These are phyloP conservation scores for Yamadazyma sp. DNA, from an alignment of 1,139 yeast genomes.

Conservation along the genomic window DNA sequence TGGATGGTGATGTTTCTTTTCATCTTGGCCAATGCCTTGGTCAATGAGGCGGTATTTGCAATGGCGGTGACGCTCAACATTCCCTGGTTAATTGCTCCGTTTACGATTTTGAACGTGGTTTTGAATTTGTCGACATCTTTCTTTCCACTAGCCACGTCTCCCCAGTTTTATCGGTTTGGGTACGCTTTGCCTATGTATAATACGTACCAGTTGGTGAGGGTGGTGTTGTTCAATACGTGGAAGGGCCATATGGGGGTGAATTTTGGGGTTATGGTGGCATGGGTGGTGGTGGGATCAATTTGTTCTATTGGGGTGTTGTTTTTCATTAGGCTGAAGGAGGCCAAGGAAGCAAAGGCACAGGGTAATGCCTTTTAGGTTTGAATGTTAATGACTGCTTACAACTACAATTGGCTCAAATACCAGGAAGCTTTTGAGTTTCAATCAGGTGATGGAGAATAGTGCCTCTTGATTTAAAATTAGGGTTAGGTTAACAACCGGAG, in stretches of 20 bases:
- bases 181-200: slow-evolving; percentile 67
- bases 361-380: not conserved
- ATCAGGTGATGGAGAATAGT: too few relatives aligned
- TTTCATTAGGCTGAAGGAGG: not conserved
- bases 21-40: slow-evolving; percentile 63
- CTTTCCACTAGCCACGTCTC: slow-evolving; percentile 54
- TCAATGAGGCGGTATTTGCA: slow-evolving; percentile 58
- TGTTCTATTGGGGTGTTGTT: slow-evolving; percentile 2
- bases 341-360: not conserved
- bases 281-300: slow-evolving; percentile 52
- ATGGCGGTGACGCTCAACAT: slow-evolving; percentile 46
- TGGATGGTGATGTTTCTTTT: slow-evolving; percentile 64
- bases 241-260: slow-evolving; percentile 58
- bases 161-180: slow-evolving; percentile 59
- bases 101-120: slow-evolving; percentile 64
- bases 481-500: too few relatives aligned
- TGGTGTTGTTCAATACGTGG: slow-evolving; percentile 56
- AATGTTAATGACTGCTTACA: not conserved
- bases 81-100: slow-evolving; percentile 51
- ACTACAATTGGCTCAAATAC: too few relatives aligned
- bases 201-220: slow-evolving; percentile 54
- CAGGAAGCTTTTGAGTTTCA: too few relatives aligned
- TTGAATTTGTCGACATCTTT: slow-evolving; percentile 61
- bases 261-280: slow-evolving; percentile 55
- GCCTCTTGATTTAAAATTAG: too few relatives aligned